These are phyloP conservation scores for Curvularia spicifera DNA, from an alignment of 2,329 filamentous ascomycete species.

Conservation along the genomic window DNA sequence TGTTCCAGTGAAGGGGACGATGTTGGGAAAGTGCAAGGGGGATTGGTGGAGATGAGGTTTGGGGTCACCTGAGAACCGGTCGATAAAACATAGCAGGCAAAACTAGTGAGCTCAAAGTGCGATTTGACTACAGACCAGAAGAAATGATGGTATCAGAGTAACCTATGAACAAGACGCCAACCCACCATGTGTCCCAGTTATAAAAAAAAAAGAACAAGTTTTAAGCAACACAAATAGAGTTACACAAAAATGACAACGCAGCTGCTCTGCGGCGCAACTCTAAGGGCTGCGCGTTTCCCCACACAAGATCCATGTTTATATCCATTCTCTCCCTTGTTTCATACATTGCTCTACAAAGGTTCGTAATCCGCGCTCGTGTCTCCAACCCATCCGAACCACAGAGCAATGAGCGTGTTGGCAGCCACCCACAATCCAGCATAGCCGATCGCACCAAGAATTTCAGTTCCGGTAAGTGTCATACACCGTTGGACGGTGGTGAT, in stretches of 20 bases:
- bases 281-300: neutral
- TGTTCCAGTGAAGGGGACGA: neutral
- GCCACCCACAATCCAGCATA: constrained; percentile 80
- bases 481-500: constrained; percentile 69
- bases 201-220: neutral
- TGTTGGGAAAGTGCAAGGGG: too few relatives aligned
- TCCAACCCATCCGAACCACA: constrained; percentile 60
- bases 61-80: neutral
- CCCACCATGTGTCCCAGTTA: neutral
- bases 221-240: neutral
- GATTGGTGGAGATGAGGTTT: neutral
- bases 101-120: neutral
- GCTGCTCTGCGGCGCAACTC: neutral
- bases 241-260: neutral
- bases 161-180: neutral
- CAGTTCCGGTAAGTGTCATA: constrained; percentile 72
- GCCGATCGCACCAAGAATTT: constrained; percentile 69
- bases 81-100: neutral
- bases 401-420: constrained; percentile 67
- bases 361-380: constrained; percentile 43
- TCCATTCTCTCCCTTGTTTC: neutral
- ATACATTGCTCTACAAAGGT: constrained; percentile 18
- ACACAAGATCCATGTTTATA: neutral
- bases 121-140: neutral
- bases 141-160: constrained; percentile 5